These are phyloP conservation scores for Xerocomus nothofagi DNA, from an alignment of 1,284 basidiomycete species.

Conservation along the genomic window DNA sequence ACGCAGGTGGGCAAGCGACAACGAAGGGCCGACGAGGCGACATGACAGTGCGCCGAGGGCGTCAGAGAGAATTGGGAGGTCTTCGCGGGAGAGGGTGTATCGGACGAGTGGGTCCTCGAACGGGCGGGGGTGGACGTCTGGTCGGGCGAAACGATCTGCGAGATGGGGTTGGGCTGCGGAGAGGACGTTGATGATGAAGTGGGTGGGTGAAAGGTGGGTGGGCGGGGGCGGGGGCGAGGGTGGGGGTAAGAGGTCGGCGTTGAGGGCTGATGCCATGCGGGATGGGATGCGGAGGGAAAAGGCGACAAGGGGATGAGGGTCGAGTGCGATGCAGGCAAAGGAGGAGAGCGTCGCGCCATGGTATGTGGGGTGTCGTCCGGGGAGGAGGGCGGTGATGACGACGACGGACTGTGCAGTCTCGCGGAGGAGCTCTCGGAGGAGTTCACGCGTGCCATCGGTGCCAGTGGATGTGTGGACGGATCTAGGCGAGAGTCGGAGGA, in stretches of 20 bases:
- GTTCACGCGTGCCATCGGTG: slow-evolving; percentile 16
- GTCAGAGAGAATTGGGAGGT: slow-evolving; percentile 55
- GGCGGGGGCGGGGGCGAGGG: slow-evolving; percentile 11
- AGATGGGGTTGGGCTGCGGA: slow-evolving; percentile 56
- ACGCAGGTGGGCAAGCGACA: slow-evolving; percentile 41
- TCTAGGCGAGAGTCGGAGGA: neutral
- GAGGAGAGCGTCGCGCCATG: slow-evolving; percentile 93
- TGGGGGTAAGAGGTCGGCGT: slow-evolving; percentile 47
- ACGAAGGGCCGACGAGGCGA: slow-evolving; percentile 41
- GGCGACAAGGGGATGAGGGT: slow-evolving; percentile 82
- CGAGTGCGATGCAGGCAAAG: slow-evolving; percentile 87
- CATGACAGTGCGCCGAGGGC: slow-evolving; percentile 63
- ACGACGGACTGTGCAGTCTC: slow-evolving; percentile 64
- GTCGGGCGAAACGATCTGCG: slow-evolving; percentile 61
- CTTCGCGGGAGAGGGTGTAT: slow-evolving; percentile 44
- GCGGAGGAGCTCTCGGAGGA: slow-evolving; percentile 47
- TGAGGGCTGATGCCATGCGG: slow-evolving; percentile 71
- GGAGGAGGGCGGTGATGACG: slow-evolving; percentile 54
- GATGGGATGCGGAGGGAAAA: slow-evolving; percentile 90
- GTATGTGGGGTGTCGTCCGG: slow-evolving; percentile 34
- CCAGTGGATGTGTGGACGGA: slow-evolving; percentile 9
- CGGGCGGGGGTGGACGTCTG: slow-evolving; percentile 61
- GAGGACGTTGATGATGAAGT: slow-evolving; percentile 71
- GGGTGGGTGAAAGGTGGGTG: too few species aligned
- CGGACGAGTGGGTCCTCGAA: slow-evolving; percentile 27